phyloP scores from a whole-genome alignment of 768 basidiomycete genomes.

The Galerina marginata region DNA sequence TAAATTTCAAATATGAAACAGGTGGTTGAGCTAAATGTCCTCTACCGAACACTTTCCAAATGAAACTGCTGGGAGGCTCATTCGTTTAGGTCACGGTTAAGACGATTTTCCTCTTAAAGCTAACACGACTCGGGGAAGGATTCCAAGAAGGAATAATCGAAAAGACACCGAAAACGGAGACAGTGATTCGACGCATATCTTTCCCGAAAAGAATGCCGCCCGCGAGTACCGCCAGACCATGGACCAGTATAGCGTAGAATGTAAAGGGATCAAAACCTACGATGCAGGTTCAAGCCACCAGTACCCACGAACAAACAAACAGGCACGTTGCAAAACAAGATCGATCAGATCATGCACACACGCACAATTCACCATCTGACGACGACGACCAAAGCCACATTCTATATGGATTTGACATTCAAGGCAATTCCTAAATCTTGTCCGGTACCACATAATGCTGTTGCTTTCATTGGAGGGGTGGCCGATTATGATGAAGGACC shows the following conservation, averaged over 20 bases:
- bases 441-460: slow-evolving; percentile 1
- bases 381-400: slow-evolving; percentile 2
- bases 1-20: no score
- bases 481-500: background rate
- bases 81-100: no score
- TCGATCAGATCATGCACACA: background rate
- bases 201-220: slow-evolving; percentile 5
- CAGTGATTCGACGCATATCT: background rate
- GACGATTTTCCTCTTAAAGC: background rate
- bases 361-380: background rate
- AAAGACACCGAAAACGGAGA: background rate
- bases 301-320: background rate
- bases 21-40: no score
- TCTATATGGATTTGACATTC: slow-evolving; percentile 1
- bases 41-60: no score
- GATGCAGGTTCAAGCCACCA: background rate
- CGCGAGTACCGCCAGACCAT: background rate
- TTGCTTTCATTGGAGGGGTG: slow-evolving; percentile 2
- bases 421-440: slow-evolving; percentile 10
- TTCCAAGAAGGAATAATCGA: no score
- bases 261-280: background rate
- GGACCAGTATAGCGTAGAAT: background rate
- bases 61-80: no score
- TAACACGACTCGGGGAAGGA: background rate
- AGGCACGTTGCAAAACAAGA: background rate